phyloP scores from a whole-genome alignment of 345 rosid species.

The Iberis pinnata region DNA sequence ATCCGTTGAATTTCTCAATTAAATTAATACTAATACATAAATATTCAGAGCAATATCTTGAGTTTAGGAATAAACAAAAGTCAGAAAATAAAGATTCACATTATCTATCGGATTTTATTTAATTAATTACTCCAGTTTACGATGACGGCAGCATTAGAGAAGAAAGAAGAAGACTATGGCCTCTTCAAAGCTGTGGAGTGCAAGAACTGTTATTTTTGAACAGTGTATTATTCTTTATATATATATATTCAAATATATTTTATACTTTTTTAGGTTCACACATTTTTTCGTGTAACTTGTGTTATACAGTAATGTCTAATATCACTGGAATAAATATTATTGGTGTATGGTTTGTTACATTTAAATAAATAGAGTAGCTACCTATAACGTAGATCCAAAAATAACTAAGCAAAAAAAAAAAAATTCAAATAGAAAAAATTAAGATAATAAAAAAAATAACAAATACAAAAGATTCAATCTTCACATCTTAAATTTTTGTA shows the following conservation, averaged over 20 bases:
- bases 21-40: too few relatives aligned
- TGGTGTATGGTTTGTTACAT: not conserved
- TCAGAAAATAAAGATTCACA: too few relatives aligned
- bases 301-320: not conserved
- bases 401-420: not conserved
- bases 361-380: slow-evolving; percentile 6
- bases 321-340: slow-evolving; percentile 13
- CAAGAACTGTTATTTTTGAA: slow-evolving; percentile 25
- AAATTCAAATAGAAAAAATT: too few relatives aligned
- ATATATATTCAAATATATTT: not conserved
- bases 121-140: slow-evolving; percentile 8
- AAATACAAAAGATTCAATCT: not conserved
- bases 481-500: not conserved
- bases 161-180: slow-evolving; percentile 35
- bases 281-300: too few relatives aligned
- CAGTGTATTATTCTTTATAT: slow-evolving; percentile 42
- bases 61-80: too few relatives aligned
- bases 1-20: too few relatives aligned
- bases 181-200: slow-evolving; percentile 32
- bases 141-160: slow-evolving; percentile 39
- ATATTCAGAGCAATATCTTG: too few relatives aligned
- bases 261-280: too few relatives aligned
- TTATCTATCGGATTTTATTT: not conserved
- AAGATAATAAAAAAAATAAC: too few relatives aligned
- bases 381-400: slow-evolving; percentile 7